Conservation (phyloP, 1,139 yeast species). For the Candida gigantensis region DNA sequence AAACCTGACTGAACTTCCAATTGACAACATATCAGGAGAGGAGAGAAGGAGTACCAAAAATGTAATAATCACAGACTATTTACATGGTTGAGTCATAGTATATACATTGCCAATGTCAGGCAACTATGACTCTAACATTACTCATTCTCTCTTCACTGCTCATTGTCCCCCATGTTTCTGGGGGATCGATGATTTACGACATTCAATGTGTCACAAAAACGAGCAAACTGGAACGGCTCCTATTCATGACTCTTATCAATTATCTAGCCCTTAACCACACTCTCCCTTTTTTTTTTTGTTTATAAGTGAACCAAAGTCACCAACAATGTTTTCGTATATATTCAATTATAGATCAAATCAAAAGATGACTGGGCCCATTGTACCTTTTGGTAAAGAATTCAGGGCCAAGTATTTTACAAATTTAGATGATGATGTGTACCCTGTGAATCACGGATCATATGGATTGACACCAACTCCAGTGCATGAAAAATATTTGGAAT, state of each 20-base stretch:
- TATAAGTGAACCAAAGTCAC: neutral
- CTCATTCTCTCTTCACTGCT: neutral
- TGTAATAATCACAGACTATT: no score
- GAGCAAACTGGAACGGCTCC: neutral
- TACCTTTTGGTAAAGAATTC: conserved; percentile 54
- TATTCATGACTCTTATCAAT: neutral
- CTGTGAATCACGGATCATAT: conserved; percentile 58
- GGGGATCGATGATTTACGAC: neutral
- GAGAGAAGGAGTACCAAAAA: no score
- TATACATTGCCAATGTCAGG: no score
- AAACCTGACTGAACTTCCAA: no score
- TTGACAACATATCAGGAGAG: no score
- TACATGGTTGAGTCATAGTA: no score
- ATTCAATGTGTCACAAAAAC: neutral
- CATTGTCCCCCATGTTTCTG: neutral
- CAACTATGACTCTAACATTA: no score
- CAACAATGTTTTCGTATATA: neutral
- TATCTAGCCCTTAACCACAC: no score
- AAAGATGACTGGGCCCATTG: conserved; percentile 10
- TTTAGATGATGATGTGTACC: conserved; percentile 35
- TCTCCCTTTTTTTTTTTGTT: neutral
- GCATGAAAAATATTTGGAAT: conserved; percentile 25
- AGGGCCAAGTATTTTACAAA: conserved; percentile 46
- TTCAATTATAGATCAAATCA: neutral
- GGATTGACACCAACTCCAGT: conserved; percentile 51